Base-by-base conservation (phyloP, 2,329 filamentous ascomycete species). In the Thermomyces lanuginosus region DNA sequence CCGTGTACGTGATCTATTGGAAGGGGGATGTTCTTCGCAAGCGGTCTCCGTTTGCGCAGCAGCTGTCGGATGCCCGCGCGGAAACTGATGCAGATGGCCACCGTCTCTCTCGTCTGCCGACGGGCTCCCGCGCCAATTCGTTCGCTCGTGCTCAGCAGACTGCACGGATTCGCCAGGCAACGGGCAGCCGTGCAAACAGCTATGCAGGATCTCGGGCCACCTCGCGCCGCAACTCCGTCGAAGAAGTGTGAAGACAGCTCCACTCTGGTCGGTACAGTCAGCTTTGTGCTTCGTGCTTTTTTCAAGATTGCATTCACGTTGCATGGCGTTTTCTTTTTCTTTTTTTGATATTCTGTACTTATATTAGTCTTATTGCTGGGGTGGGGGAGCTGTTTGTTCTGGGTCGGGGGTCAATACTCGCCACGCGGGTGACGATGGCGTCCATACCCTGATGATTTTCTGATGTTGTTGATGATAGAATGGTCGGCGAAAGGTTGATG, bases 1-100 rank as follows among this genome's bases (percentile, higher is more conserved):
- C 70, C 0, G 69, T 78, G 4, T 76, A 76, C 34, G 55, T 69
- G 24, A 72, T 78, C 34, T 78, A 77, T 55, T 72, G 61, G 58
- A 66, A 68, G 29, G 74, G 74, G 0, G 70, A 71, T 0, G 35
- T 36, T 0, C 60, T 79, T 9, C 66, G 74, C 20, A 61, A 64
- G 31, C 53, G 63, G 2, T 77, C 72, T 8, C 64, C 66, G 0
- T 78, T 78, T 38, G 74, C 74, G 0, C 69, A 76, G 49, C 63
- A 63, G 21, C 53, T 79, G 2, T 66, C 66, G 7, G 52, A 55
- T 10, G 61, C 52, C 15, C 46, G 47, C 16, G 35, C 44, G 9
- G 47, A 53, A 12, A 32, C 46, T 11, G 43, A 53, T 18, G 37
- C 36, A 10, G 29, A 46, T 9, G 42, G 44, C 13, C 46, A 44